Evolutionary conservation across 176 grass and related monocot species (phyloP).

Genomic region (Raddia guianensis): DNA sequence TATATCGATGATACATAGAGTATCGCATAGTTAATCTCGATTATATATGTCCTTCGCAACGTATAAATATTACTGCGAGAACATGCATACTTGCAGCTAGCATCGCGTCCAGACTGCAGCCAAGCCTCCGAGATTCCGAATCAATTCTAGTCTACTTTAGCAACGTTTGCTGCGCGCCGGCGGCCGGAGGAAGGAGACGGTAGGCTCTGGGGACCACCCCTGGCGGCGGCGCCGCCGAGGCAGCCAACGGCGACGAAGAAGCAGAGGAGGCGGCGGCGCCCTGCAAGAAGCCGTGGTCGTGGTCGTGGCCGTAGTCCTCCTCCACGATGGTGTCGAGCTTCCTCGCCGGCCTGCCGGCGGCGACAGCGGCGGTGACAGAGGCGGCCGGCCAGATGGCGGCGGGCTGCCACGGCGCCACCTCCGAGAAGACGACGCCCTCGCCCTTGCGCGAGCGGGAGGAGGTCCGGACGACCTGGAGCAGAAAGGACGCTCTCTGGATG

Average conservation of each 20-base stretch:
- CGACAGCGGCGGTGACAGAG: background rate
- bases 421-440: slow-evolving; percentile 41
- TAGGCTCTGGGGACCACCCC: background rate
- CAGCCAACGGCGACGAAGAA: background rate
- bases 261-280: slow-evolving; percentile 2
- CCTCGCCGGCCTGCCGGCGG: background rate
- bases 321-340: slow-evolving; percentile 60
- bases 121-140: too few relatives aligned
- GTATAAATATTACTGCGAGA: slow-evolving; percentile 15
- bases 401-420: slow-evolving; percentile 48
- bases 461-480: slow-evolving; percentile 43
- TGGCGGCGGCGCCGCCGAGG: background rate
- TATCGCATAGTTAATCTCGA: background rate
- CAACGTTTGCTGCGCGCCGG: background rate
- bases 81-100: background rate
- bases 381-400: background rate
- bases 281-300: background rate
- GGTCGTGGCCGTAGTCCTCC: slow-evolving; percentile 35
- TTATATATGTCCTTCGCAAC: background rate
- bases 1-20: background rate
- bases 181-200: background rate
- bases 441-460: slow-evolving; percentile 46
- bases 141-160: background rate
- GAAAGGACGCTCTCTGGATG: slow-evolving; percentile 41
- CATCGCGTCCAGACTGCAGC: too few relatives aligned